Evolutionary conservation across 1,139 yeast species (phyloP).

Genomic region (Saccharomycopsis crataegensis): DNA sequence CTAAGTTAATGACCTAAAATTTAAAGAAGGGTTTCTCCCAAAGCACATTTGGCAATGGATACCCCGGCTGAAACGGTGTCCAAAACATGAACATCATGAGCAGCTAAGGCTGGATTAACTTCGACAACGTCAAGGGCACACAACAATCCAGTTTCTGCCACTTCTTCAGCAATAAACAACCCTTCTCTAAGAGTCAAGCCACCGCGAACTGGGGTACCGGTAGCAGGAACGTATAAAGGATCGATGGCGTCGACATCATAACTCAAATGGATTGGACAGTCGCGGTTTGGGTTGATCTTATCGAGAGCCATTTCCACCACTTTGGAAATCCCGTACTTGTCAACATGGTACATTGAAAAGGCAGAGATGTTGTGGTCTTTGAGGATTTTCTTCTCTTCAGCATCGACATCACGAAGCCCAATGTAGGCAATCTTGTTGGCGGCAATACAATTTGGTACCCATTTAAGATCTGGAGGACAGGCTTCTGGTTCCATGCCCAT

Average conservation of each 20-base stretch:
- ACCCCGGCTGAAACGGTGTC: constrained; percentile 89
- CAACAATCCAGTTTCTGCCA: constrained; percentile 81
- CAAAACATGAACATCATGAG: constrained; percentile 61
- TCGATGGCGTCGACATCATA: constrained; percentile 97
- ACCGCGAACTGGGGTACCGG: constrained; percentile 97
- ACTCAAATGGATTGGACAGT: constrained; percentile 76
- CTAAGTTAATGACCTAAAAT: background rate
- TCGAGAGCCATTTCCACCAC: constrained; percentile 91
- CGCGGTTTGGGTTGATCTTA: constrained; percentile 66
- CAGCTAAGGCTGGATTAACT: constrained; percentile 87
- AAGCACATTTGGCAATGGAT: constrained; percentile 87
- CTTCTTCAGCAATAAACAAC: constrained; percentile 81
- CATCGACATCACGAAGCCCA: constrained; percentile 91
- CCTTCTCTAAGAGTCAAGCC: constrained; percentile 95
- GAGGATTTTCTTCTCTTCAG: constrained; percentile 71
- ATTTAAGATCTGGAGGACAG: constrained; percentile 62
- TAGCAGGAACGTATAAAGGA: constrained; percentile 90
- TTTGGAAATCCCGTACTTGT: constrained; percentile 84
- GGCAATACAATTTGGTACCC: constrained; percentile 73
- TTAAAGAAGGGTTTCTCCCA: constrained; percentile 82
- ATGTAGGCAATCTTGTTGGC: constrained; percentile 79
- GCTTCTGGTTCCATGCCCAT: constrained; percentile 63
- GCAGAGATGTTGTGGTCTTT: constrained; percentile 72
- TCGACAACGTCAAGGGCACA: constrained; percentile 89
- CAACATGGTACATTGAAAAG: constrained; percentile 93